Evolutionary conservation across 1,139 yeast genomes (phyloP).

Genomic region (Nakaseomyces delphensis): DNA sequence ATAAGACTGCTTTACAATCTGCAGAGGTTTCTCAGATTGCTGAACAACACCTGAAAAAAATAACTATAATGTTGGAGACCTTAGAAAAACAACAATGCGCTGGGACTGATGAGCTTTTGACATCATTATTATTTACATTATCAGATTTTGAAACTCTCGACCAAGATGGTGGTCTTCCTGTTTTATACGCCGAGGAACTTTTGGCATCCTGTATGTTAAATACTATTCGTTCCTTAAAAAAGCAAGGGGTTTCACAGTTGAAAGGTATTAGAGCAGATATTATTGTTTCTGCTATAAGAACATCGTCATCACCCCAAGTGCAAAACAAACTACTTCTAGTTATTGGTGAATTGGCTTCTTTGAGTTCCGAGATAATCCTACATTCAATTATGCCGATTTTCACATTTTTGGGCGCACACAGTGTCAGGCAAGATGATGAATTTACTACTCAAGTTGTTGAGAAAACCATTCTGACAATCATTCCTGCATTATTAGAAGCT

Average conservation of each 20-base stretch:
- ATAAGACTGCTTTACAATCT: conserved; percentile 66
- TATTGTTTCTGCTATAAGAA: conserved; percentile 80
- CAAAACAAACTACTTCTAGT: conserved; percentile 81
- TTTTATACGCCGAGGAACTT: conserved; percentile 82
- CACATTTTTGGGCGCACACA: conserved; percentile 98
- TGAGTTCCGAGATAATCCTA: conserved; percentile 83
- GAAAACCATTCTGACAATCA: conserved; percentile 80
- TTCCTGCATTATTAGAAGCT: conserved; percentile 76
- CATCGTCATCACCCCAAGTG: conserved; percentile 86
- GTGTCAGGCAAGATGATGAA: conserved; percentile 93
- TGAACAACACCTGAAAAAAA: conserved; percentile 63
- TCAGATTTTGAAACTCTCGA: conserved; percentile 86
- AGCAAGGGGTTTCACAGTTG: conserved; percentile 43
- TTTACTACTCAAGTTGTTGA: conserved; percentile 88
- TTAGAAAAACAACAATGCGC: conserved; percentile 44
- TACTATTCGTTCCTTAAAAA: conserved; percentile 49
- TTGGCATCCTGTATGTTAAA: conserved; percentile 79
- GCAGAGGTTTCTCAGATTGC: conserved; percentile 67
- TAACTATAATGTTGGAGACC: conserved; percentile 73
- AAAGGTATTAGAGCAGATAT: conserved; percentile 77
- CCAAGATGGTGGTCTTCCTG: conserved; percentile 84
- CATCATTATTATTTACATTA: conserved; percentile 57
- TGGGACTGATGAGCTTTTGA: conserved; percentile 44
- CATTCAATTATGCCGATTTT: conserved; percentile 98
- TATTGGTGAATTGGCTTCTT: conserved; percentile 75